Evolutionary conservation across 2,329 filamentous ascomycete genomes (phyloP), one percentile per base, ranked within the genome.

Genomic region (Beauveria rudraprayagi): DNA sequence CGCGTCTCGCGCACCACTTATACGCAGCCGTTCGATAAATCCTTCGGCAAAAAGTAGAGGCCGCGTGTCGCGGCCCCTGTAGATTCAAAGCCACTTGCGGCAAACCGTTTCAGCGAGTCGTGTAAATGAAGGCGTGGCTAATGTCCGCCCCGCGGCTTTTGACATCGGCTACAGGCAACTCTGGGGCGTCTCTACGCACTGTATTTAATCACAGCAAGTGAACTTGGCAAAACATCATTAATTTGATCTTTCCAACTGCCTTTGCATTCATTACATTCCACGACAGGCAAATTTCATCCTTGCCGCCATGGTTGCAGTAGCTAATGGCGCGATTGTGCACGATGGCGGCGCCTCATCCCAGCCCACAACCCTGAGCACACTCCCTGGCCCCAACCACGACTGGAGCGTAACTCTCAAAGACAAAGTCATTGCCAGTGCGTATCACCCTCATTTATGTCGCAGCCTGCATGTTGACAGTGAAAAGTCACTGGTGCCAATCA

Each of bases 401-500:
- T 75, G 68, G 68, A 67, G 68, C 61, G 67, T 76, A 47, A 68
- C 69, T 9, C 65, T 75, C 26, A 68, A 70, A 52, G 67, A 69
- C 66, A 76, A 76, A 62, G 71, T 76, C 64, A 75, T 76, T 59
- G 68, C 73, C 19, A 74, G 72, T 75, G 65, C 63, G 72, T 69
- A n/a, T 34, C 9, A 24, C n/a, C 7, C 9, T 26, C 44, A 43
- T 26, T 6, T 43, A 8, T 9, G 53, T 43, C 1, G 4, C 17
- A 47, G 22, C 1, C 17, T 22, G 10, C 58, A 65, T 34, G 63
- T 52, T 37, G 1, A 11, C n/a, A 11, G 8, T 10, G 17, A n/a
- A 48, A 63, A 67, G 73, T 77, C 63, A 76, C 75, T 3, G 75
- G 75, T 16, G 75, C 75, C 47, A 77, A 77, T 67, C 72, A 76